These are phyloP conservation scores for Fomitopsis palustris DNA, from an alignment of 1,284 basidiomycete genomes.

Conservation along the genomic window DNA sequence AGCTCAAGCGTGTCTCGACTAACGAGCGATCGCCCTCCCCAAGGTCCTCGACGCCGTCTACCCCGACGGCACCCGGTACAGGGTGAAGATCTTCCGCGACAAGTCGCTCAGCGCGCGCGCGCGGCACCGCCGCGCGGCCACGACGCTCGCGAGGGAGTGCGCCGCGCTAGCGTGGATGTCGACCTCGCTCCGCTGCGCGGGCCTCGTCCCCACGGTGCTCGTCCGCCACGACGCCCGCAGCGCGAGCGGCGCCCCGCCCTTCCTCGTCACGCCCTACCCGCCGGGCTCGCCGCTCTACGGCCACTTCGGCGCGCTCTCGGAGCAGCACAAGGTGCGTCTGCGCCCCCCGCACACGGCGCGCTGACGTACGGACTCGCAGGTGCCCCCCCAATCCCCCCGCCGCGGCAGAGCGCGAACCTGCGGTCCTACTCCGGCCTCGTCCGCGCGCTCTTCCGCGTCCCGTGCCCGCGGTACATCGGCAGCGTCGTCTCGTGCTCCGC, in stretches of 20 bases:
- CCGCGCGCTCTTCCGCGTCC: background rate
- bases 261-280: background rate
- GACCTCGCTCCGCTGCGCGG: background rate
- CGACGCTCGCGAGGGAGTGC: background rate
- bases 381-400: too few species aligned
- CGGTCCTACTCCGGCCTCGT: background rate
- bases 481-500: background rate
- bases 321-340: background rate
- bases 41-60: background rate
- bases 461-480: background rate
- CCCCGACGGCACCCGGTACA: background rate
- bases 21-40: too few species aligned
- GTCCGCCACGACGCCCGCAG: background rate
- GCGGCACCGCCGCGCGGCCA: background rate
- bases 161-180: background rate
- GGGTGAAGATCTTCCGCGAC: background rate
- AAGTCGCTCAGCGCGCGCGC: background rate
- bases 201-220: background rate
- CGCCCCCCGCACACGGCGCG: too few species aligned
- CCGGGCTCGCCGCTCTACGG: background rate
- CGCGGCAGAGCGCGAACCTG: background rate
- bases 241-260: background rate
- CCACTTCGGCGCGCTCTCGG: background rate
- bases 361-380: background rate
- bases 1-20: background rate